Evolutionary conservation across 2,329 filamentous ascomycete genomes (phyloP), one percentile per base, ranked within the genome.

Genomic region (Pezicula radicicola): DNA sequence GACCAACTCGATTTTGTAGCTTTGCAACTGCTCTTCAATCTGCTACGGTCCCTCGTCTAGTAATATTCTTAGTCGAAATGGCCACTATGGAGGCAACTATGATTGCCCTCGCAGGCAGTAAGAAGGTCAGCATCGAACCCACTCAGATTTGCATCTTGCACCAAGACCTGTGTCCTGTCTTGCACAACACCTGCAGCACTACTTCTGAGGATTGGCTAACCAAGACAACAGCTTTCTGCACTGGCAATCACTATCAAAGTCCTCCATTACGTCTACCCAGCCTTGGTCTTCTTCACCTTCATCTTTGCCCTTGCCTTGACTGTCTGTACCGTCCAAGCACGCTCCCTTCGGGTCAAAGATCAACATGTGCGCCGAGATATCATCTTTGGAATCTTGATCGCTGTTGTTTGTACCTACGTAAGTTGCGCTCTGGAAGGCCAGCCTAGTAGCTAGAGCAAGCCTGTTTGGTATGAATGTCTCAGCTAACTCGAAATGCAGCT

Each of bases 191-290:
- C 6, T 16, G 2, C 18, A 19, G 30, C 30, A 13, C 10, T 16
- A 13, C 18, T 18, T 12, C 10, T 25, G 18, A 42, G 7, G 37
- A n/a, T 16, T 37, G n/a, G 39, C 40, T 43, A 44, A 43, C 39
- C 7, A 25, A 9, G 16, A 28, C 13, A n/a, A 30, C 42, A 48
- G 50, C 50, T 52, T 36, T n/a, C n/a, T 8, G 33, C 42, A 36
- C 43, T 51, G 18, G 25, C 15, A 19, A 37, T 21, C 9, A 53
- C 54, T 10, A 45, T 68, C 43, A 55, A 57, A 47, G 30, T 53
- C 55, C 51, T 86, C 42, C 80, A 81, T 67, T 87, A 87, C 64
- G 67, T 74, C 8, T 84, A 81, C 57, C 83, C 85, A 10, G 72
- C 77, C 9, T 53, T 73, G 18, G 67, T 84, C 53, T 84, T 85